A percentile compares a stretch with the other conserved stretches of the same genome.
phyloP scores from a whole-genome alignment of 805 yeast species.

The Pichia nakasei region DNA sequence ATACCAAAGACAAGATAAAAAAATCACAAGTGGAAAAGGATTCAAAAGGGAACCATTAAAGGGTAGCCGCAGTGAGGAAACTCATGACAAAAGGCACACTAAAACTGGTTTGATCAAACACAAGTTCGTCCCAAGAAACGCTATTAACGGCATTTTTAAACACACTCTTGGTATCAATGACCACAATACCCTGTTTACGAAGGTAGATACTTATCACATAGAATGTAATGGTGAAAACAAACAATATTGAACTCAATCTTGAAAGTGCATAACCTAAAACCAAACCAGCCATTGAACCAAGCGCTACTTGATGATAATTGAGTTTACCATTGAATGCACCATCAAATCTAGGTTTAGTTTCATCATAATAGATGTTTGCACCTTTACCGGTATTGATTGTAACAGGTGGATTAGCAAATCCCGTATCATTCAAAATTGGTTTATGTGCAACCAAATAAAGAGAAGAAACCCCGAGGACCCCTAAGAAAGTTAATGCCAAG shows the following conservation, averaged over 20 bases:
- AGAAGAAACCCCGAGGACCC: constrained; percentile 16
- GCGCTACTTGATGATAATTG: constrained; percentile 52
- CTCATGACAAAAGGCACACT: constrained; percentile 45
- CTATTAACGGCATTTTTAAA: constrained; percentile 7
- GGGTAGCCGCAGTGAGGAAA: constrained; percentile 32
- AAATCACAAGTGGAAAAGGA: neutral
- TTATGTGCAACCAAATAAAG: constrained; percentile 12
- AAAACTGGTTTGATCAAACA: constrained; percentile 55
- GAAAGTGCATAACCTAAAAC: constrained; percentile 53
- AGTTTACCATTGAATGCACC: constrained; percentile 38
- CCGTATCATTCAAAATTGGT: constrained; percentile 17
- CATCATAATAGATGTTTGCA: constrained; percentile 4
- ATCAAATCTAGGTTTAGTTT: constrained; percentile 20
- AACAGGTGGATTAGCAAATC: constrained; percentile 2
- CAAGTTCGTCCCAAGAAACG: constrained; percentile 26
- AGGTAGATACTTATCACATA: constrained; percentile 43
- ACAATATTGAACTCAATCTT: constrained; percentile 46
- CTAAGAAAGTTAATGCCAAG: constrained; percentile 12
- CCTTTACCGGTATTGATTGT: constrained; percentile 1
- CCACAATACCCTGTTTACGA: constrained; percentile 43
- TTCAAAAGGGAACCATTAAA: neutral
- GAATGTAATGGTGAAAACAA: constrained; percentile 38
- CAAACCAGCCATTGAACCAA: constrained; percentile 57
- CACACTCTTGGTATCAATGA: constrained; percentile 23
- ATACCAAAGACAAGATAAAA: neutral